phyloP scores from a whole-genome alignment of 495 filamentous ascomycete genomes.

The Jackrogersella minutella region DNA sequence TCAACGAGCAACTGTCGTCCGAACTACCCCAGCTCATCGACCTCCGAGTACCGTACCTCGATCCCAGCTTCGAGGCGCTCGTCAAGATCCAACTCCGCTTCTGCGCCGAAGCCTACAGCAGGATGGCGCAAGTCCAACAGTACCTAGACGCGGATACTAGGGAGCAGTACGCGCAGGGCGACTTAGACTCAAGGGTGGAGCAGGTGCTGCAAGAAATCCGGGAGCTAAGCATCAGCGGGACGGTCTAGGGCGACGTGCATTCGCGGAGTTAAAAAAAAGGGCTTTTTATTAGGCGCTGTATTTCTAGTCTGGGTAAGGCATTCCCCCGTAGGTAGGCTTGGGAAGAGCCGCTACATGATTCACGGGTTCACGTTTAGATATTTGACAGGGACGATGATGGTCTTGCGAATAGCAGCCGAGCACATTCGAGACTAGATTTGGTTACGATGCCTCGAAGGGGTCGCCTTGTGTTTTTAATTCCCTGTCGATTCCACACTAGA shows the following conservation, averaged over 20 bases:
- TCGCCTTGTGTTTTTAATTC: not conserved
- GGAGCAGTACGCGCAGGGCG: conserved; percentile 94
- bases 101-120: conserved; percentile 93
- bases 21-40: conserved; percentile 99
- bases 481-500: not conserved
- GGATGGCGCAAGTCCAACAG: conserved; percentile 99
- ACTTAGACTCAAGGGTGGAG: conserved; percentile 91
- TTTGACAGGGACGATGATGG: conserved; percentile 6
- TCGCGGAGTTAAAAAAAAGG: conserved; percentile 22
- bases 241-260: conserved; percentile 50
- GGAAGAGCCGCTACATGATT: conserved; percentile 13
- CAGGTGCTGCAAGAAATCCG: conserved; percentile 97
- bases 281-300: conserved; percentile 15
- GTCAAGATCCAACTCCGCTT: conserved; percentile 99
- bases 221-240: conserved; percentile 87
- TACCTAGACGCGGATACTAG: conserved; percentile 96
- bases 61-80: conserved; percentile 94
- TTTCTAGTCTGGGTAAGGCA: conserved; percentile 22
- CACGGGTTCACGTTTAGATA: conserved; percentile 28
- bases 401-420: conserved; percentile 18
- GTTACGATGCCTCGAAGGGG: not conserved
- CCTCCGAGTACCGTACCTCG: conserved; percentile 93
- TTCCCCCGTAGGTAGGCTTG: conserved; percentile 21
- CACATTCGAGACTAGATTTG: conserved; percentile 17
- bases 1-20: conserved; percentile 92